These are phyloP conservation scores for Clarireedia monteithiana DNA, from an alignment of 2,329 filamentous ascomycete genomes.

Conservation along the genomic window DNA sequence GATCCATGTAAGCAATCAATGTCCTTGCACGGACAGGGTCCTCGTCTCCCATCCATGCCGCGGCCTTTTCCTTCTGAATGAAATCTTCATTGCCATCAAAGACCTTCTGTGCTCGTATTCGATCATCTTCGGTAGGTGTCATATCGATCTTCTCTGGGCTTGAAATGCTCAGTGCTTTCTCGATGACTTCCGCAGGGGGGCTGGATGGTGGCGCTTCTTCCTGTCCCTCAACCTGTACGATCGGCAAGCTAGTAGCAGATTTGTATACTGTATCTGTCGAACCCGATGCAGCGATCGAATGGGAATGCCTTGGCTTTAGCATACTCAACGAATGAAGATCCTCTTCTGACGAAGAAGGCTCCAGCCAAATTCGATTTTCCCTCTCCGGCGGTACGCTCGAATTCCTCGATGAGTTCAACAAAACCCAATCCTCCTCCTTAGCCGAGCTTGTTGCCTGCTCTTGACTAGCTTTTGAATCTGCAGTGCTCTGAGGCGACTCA, in stretches of 20 bases:
- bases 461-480: slow-evolving; percentile 13
- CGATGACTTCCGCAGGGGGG: slow-evolving; percentile 20
- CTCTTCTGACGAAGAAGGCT: slow-evolving; percentile 28
- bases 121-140: slow-evolving; percentile 46
- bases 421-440: slow-evolving; percentile 27
- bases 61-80: slow-evolving; percentile 70
- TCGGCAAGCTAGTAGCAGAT: slow-evolving; percentile 40
- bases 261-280: slow-evolving; percentile 38
- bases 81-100: slow-evolving; percentile 80
- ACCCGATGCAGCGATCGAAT: slow-evolving; percentile 31
- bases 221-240: slow-evolving; percentile 42
- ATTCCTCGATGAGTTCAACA: slow-evolving; percentile 23
- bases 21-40: slow-evolving; percentile 50
- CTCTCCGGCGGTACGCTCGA: slow-evolving; percentile 10
- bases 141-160: slow-evolving; percentile 6
- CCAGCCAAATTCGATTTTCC: slow-evolving; percentile 26
- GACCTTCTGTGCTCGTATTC: slow-evolving; percentile 71
- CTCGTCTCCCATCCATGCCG: slow-evolving; percentile 72
- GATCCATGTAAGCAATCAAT: slow-evolving; percentile 75
- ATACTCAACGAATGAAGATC: slow-evolving; percentile 15
- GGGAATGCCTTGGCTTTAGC: slow-evolving; percentile 28
- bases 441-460: slow-evolving; percentile 9
- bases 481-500: slow-evolving; percentile 16
- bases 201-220: slow-evolving; percentile 21
- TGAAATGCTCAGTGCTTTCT: slow-evolving; percentile 23